Base-by-base conservation (phyloP, 495 filamentous ascomycete genomes). In the Aspergillus kassunensis region DNA sequence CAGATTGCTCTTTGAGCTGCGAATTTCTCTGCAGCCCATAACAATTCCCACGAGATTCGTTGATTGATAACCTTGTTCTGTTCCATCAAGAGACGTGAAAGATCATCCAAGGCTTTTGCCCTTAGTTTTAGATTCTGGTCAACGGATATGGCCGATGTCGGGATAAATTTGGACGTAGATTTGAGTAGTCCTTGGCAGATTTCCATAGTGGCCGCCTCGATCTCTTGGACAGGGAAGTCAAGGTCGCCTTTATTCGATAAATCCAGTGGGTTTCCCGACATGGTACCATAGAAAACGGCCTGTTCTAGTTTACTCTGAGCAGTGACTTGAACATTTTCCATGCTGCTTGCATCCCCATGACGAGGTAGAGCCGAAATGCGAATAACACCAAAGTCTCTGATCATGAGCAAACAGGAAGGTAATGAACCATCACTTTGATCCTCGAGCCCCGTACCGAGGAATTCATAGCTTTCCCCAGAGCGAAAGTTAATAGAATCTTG, bases 11-110 rank as follows among this genome's bases (percentile, higher is more conserved):
- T 79, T n/a, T 91, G 92, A 27, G 90, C 88, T 33, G 84, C 83
- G 58, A 96, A 80, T 64, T 90, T 96, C 63, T 97, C 93, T 0
- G 91, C 91, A 58, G 88, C 83, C 79, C 85, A 89, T n/a, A 97
- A 75, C 5, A 98, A 65, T 52, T 83, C 76, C 92, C 91, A 98
- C 59, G 80, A 81, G 5, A 81, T 81, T 16, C 66, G 67, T 15
- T 77, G 76, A 41, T 87, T 81, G 12, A 97, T 57, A 46, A 57
- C 73, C 57, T 63, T 76, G 62, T 73, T 79, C 27, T 77, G 72
- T 3, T 70, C 62, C 46, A 78, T 77, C 16, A 97, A 70, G 48
- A 90, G 77, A 12, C 71, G 69, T 10, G 86, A 85, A 33, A 98
- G 83, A 56, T 84, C 81, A 36, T 81, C 76, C 27, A 97, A 64